Evolutionary conservation across 306 rosid genomes (phyloP).

Genomic region (Cicer judaicum): DNA sequence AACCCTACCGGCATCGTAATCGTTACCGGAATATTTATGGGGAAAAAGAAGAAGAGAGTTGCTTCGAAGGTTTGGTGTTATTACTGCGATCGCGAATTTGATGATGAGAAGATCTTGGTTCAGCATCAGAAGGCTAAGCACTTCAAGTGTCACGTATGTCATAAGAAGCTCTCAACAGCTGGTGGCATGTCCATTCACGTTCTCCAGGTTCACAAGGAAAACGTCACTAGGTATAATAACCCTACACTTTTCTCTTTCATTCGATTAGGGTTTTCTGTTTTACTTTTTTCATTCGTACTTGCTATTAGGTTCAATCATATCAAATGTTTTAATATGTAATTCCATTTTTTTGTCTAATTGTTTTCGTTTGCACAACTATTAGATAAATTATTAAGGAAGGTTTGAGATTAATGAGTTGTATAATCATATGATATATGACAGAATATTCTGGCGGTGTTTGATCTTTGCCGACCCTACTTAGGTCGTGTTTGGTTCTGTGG

Average conservation of each 20-base stretch:
- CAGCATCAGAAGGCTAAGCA: conserved; percentile 99
- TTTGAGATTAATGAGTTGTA: too few relatives aligned
- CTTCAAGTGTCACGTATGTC: conserved; percentile 98
- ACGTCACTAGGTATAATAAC: conserved; percentile 77
- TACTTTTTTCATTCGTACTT: neutral
- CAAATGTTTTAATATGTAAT: neutral
- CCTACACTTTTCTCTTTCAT: conserved; percentile 10
- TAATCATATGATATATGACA: too few relatives aligned
- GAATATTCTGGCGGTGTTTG: too few relatives aligned
- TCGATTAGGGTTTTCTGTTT: neutral
- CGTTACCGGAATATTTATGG: conserved; percentile 46
- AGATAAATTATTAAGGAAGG: too few relatives aligned
- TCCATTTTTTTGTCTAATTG: neutral
- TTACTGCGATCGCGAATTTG: conserved; percentile 97
- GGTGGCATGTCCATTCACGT: conserved; percentile 99
- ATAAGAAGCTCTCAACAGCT: conserved; percentile 97
- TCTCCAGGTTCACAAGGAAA: conserved; percentile 97
- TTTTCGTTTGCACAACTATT: too few relatives aligned
- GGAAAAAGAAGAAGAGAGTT: conserved; percentile 97
- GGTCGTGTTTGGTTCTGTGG: too few relatives aligned
- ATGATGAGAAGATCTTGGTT: conserved; percentile 95
- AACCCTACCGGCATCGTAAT: neutral
- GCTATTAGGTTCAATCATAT: neutral
- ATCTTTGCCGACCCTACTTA: too few relatives aligned
- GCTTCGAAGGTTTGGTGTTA: conserved; percentile 98